These are phyloP conservation scores for Babesia sp. DNA, from an alignment of 169 alveolate genomes.

Conservation along the genomic window DNA sequence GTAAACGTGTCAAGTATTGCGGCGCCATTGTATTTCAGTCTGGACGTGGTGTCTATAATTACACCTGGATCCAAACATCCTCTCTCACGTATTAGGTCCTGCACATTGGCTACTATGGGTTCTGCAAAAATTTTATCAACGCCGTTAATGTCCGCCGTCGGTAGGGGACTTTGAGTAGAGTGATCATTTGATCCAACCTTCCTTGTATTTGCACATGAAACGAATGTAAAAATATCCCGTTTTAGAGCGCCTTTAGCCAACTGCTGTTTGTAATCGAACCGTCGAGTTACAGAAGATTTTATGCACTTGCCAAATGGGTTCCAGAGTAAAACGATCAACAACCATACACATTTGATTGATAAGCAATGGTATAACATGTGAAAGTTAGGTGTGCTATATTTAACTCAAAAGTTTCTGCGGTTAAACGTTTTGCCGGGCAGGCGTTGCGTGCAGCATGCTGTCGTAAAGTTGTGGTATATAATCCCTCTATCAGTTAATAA, in stretches of 20 bases:
- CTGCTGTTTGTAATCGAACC: background rate
- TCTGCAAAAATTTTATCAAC: background rate
- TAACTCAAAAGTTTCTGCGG: background rate
- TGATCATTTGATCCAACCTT: background rate
- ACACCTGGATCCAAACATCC: background rate
- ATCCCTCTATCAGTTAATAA: background rate
- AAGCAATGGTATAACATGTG: background rate
- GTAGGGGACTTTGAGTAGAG: background rate
- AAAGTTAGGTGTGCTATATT: background rate
- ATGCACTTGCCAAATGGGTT: background rate
- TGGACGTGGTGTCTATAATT: background rate
- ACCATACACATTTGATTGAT: background rate
- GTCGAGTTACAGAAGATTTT: background rate
- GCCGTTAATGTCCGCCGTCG: background rate
- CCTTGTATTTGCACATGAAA: background rate
- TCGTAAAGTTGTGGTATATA: background rate
- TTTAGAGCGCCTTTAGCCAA: background rate
- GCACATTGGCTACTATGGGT: background rate
- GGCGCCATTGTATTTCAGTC: constrained; percentile 30
- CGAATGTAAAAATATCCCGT: background rate
- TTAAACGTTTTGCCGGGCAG: background rate
- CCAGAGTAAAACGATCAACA: background rate
- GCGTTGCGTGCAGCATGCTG: background rate
- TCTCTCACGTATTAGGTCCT: background rate
- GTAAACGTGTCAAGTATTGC: constrained; percentile 28